Evolutionary conservation across 345 rosid species (phyloP), one percentile per base, ranked within the genome.

Genomic region (Turritis glabra): DNA sequence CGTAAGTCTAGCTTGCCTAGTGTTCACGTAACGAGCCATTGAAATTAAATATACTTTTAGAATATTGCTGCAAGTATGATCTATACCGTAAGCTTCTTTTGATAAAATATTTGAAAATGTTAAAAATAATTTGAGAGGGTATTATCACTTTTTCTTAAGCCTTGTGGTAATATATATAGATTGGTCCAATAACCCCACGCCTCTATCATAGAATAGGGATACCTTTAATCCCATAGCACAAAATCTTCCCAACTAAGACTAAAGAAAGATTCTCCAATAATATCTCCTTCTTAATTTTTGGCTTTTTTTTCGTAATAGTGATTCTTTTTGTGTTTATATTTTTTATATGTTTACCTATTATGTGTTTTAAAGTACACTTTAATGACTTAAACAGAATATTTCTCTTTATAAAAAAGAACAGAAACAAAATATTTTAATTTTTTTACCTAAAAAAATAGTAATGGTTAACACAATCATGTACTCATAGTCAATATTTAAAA

Each of bases 181-280:
- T 73, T 73, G 79, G 82, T 82, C 82, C 81, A 67, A 37, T 25
- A 66, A 50, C 48, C 66, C 80, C 76, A 68, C 60, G 59, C 73
- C 51, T 64, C 76, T 54, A 59, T 22, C 25, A 8, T 77, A 77
- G 69, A 72, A 72, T 67, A 72, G 74, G 81, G 81, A 38, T 61
- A 50, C 68, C 64, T 61, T 73, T 73, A 60, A 33, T 38, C 64
- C 41, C 47, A n/a, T 72, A 57, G 32, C 59, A 66, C 51, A 72
- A 77, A 51, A 72, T 72, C 68, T 66, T 51, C 33, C 69, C 77
- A 77, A 57, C 77, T 38, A 70, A 65, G 77, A 64, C 51, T 72
- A 58, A 8, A 54, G 19, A 44, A 71, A 71, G 68, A 77, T 71
- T 71, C 80, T 71, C 73, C 41, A 71, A 57, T 71, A 58, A 53